Percentiles rank a stretch among this genome's conserved stretches.
Conservation (phyloP, 208 protist species). For the Trypanosoma platydactyli region DNA sequence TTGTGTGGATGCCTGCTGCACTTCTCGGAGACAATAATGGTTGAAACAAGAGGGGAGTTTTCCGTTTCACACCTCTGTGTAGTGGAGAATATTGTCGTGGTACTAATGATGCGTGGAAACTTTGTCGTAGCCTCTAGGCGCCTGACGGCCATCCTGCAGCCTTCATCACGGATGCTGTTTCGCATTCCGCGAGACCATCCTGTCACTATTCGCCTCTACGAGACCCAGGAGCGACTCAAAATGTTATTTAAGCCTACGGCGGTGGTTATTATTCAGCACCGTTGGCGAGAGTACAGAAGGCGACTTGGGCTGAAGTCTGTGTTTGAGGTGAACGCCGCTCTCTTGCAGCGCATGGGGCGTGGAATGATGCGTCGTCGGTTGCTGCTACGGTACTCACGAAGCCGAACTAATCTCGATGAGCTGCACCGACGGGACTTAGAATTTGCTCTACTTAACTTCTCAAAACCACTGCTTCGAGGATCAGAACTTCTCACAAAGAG, state of each 20-base stretch:
- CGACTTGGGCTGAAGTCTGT: slow-evolving; percentile 35
- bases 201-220: slow-evolving; percentile 34
- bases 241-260: slow-evolving; percentile 34
- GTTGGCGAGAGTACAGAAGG: slow-evolving; percentile 46
- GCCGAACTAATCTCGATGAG: neutral
- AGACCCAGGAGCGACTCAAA: slow-evolving; percentile 35
- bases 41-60: slow-evolving; percentile 33
- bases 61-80: slow-evolving; percentile 52
- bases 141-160: slow-evolving; percentile 27
- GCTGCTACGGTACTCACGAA: slow-evolving; percentile 20
- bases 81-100: slow-evolving; percentile 46
- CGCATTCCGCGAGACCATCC: slow-evolving; percentile 53
- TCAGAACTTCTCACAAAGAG: slow-evolving; percentile 35
- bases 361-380: slow-evolving; percentile 36
- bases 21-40: slow-evolving; percentile 47
- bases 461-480: slow-evolving; percentile 35
- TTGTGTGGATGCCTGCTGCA: slow-evolving; percentile 55
- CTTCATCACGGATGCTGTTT: neutral
- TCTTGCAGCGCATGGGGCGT: slow-evolving; percentile 52
- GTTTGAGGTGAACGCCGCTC: slow-evolving; percentile 39
- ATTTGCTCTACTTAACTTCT: slow-evolving; percentile 37
- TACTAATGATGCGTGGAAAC: slow-evolving; percentile 49
- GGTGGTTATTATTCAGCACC: slow-evolving; percentile 41
- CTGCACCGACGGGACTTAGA: slow-evolving; percentile 27
- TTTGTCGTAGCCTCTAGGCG: slow-evolving; percentile 46